These are phyloP conservation scores for Tranzscheliella williamsii DNA, from an alignment of 1,284 basidiomycete genomes.

Conservation along the genomic window DNA sequence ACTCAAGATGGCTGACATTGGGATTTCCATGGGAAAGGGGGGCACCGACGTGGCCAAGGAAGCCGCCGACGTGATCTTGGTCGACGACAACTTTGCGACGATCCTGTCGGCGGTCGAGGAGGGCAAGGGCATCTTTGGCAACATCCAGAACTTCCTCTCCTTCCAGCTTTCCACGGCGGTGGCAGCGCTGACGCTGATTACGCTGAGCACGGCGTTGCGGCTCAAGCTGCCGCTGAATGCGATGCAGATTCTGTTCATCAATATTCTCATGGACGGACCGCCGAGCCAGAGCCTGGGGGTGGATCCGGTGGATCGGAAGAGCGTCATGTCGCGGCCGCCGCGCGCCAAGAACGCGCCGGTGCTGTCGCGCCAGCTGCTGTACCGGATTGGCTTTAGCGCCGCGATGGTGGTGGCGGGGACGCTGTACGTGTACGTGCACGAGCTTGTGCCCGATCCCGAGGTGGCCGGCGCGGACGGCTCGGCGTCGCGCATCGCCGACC, in stretches of 20 bases:
- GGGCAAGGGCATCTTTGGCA: conserved; percentile 95
- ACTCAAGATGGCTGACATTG: conserved; percentile 96
- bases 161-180: conserved; percentile 97
- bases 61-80: conserved; percentile 93
- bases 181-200: conserved; percentile 90
- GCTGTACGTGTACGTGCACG: conserved; percentile 76
- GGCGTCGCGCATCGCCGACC: conserved; percentile 8
- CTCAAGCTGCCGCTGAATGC: conserved; percentile 91
- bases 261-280: conserved; percentile 98
- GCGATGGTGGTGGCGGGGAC: conserved; percentile 87
- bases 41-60: conserved; percentile 98
- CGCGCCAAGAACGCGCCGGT: conserved; percentile 85
- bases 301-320: conserved; percentile 86
- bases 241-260: conserved; percentile 98
- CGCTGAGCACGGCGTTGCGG: conserved; percentile 84
- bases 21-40: conserved; percentile 93
- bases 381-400: conserved; percentile 84
- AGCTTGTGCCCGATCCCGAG: conserved; percentile 65
- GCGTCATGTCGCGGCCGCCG: conserved; percentile 80
- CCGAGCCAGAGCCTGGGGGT: conserved; percentile 94
- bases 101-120: conserved; percentile 93
- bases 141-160: conserved; percentile 95
- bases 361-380: conserved; percentile 73
- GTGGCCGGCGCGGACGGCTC: neutral
- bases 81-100: conserved; percentile 95